phyloP scores from a whole-genome alignment of 305 asterid genomes.

The Lippia alba region DNA sequence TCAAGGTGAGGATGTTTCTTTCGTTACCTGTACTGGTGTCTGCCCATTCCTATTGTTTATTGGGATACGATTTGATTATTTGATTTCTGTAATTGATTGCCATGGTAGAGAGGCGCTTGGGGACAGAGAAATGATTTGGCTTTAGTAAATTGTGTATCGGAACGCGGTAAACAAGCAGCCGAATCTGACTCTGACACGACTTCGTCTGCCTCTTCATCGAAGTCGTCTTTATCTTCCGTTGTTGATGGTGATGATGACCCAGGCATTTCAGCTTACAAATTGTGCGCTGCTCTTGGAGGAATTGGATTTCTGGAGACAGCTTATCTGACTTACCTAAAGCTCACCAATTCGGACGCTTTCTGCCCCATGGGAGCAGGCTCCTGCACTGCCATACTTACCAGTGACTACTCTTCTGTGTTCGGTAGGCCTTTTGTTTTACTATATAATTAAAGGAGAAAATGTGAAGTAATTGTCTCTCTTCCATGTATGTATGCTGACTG shows the following conservation, averaged over 20 bases:
- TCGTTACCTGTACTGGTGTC: not conserved
- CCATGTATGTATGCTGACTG: not conserved
- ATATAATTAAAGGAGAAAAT: conserved; percentile 9
- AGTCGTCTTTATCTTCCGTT: conserved; percentile 39
- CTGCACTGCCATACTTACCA: conserved; percentile 75
- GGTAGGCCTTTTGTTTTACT: conserved; percentile 50
- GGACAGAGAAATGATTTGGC: conserved; percentile 47
- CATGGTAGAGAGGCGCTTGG: conserved; percentile 48
- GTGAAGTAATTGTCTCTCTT: not conserved
- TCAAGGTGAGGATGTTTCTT: conserved; percentile 55
- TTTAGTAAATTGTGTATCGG: conserved; percentile 64
- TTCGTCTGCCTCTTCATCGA: conserved; percentile 38
- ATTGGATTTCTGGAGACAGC: conserved; percentile 86
- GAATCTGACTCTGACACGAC: conserved; percentile 48
- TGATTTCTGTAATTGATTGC: conserved; percentile 27
- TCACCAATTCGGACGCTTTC: conserved; percentile 76
- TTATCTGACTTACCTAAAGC: conserved; percentile 80
- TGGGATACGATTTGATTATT: conserved; percentile 11
- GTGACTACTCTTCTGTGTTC: conserved; percentile 72
- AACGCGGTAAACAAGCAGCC: conserved; percentile 48
- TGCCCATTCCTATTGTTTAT: not conserved
- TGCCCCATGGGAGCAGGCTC: conserved; percentile 78
- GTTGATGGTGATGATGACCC: conserved; percentile 32
- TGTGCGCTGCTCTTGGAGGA: conserved; percentile 82
- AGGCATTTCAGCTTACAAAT: conserved; percentile 57